These are phyloP conservation scores for Aureobasidium uvarum DNA, from an alignment of 2,329 filamentous ascomycete species.

Conservation along the genomic window DNA sequence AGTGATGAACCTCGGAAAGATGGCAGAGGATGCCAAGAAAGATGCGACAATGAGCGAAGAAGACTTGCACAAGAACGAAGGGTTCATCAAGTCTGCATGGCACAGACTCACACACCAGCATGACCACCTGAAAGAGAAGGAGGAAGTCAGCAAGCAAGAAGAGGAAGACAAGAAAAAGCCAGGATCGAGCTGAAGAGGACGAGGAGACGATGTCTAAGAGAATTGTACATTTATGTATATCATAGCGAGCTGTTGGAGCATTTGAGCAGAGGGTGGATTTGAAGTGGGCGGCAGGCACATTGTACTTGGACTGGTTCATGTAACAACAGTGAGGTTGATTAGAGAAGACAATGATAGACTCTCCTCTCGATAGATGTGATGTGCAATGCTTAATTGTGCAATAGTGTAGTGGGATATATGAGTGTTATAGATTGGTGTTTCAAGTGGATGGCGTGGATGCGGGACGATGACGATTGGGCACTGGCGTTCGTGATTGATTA, in stretches of 20 bases:
- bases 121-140: conserved; percentile 31
- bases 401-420: neutral
- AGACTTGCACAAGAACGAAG: conserved; percentile 71
- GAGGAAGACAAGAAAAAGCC: conserved; percentile 17
- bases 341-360: conserved; percentile 14
- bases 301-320: neutral
- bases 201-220: neutral
- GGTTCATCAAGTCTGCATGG: conserved; percentile 92
- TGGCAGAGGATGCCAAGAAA: conserved; percentile 38
- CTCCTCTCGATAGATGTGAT: conserved; percentile 1
- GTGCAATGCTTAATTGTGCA: neutral
- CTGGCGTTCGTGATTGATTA: neutral
- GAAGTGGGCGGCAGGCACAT: neutral
- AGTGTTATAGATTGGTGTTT: conserved; percentile 6
- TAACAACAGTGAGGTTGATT: neutral
- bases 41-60: conserved; percentile 29
- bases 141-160: conserved; percentile 41
- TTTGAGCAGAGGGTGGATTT: neutral
- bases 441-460: neutral
- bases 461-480: conserved; percentile 22
- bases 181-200: neutral
- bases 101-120: conserved; percentile 81
- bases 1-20: conserved; percentile 75
- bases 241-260: conserved; percentile 15
- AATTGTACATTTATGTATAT: conserved; percentile 18